Base-by-base conservation (phyloP, 164 flowering plant genomes). In the Pachysandra terminalis region DNA sequence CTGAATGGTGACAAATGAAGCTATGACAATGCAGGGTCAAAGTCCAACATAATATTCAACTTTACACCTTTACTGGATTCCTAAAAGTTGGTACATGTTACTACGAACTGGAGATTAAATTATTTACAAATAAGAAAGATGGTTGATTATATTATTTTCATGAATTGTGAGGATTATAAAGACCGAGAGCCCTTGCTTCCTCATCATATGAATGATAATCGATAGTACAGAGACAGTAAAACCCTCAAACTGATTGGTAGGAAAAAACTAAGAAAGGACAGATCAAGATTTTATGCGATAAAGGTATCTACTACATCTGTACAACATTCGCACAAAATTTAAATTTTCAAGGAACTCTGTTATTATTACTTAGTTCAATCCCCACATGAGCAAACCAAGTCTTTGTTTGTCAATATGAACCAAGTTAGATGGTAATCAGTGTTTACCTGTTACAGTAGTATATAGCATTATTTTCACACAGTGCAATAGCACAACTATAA, bases 361-460 rank as follows among this genome's bases (percentile, higher is more conserved):
- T 22, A 5, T 26, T 55, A 10, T 19, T 48, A 63, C 55, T 24
- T 51, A 16, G 32, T 19, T 40, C 51, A 65, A 65, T 8, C 32
- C 0, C 35, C 10, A 45, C 1, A 45, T 10, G 6, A 45, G 37
- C 37, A 32, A 3, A 32, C 3, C 17, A 45, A 45, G 17, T 5
- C 51, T 45, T 45, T 45, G 15, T 45, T 45, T 45, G 17, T 45
- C 51, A 45, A 5, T 45, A 45, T 10, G 51, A 26, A 35, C 52
- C n/a, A 63, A 57, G 45, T 9, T 26, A 65, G 64, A 16, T 32
- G 22, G 52, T 26, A 17, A 14, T 40, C 45, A 37, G 2, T 40
- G 40, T 5, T 64, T 54, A 91, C 98, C 98, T 91, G 88, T 93
- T 93, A 79, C 97, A 91, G 79, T 88, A 90, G 81, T 88, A 93